Conservation (phyloP, 495 filamentous ascomycete species). For the Neurospora sp. region DNA sequence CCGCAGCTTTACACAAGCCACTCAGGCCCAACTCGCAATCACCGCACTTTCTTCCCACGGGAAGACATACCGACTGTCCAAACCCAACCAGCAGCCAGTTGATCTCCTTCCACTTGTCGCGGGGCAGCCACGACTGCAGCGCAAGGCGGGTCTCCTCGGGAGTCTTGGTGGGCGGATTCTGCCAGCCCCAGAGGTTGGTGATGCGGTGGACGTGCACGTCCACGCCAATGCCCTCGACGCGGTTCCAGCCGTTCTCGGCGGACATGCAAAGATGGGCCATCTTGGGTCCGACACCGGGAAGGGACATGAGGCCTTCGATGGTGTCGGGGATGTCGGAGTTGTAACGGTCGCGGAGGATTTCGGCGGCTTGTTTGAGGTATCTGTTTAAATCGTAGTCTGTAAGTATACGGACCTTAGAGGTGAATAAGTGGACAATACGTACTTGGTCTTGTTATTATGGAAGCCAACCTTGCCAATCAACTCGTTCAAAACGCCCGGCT, state of each 20-base stretch:
- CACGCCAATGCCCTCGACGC: conserved; percentile 53
- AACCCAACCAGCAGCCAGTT: conserved; percentile 87
- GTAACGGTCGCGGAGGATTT: conserved; percentile 60
- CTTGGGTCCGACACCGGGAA: conserved; percentile 93
- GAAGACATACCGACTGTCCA: conserved; percentile 77
- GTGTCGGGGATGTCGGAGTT: conserved; percentile 75
- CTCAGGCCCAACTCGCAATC: conserved; percentile 67
- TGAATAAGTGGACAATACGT: conserved; percentile 8
- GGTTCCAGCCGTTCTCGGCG: conserved; percentile 42
- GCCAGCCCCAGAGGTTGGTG: conserved; percentile 94
- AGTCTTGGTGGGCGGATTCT: conserved; percentile 53
- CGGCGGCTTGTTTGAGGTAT: conserved; percentile 72
- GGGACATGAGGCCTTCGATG: conserved; percentile 61
- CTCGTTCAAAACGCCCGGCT: conserved; percentile 59
- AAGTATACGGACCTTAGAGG: not conserved
- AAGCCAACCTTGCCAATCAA: conserved; percentile 83
- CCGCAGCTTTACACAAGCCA: conserved; percentile 69
- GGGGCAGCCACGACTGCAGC: conserved; percentile 76
- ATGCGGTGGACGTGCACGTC: conserved; percentile 75
- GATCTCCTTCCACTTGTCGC: conserved; percentile 87
- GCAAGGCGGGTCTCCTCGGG: conserved; percentile 78
- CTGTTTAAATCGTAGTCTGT: conserved; percentile 1
- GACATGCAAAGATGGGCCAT: conserved; percentile 93
- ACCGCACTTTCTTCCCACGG: conserved; percentile 69
- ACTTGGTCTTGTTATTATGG: conserved; percentile 87